These are phyloP conservation scores for Rosa hybrid DNA, from an alignment of 331 rosid genomes.

Conservation along the genomic window DNA sequence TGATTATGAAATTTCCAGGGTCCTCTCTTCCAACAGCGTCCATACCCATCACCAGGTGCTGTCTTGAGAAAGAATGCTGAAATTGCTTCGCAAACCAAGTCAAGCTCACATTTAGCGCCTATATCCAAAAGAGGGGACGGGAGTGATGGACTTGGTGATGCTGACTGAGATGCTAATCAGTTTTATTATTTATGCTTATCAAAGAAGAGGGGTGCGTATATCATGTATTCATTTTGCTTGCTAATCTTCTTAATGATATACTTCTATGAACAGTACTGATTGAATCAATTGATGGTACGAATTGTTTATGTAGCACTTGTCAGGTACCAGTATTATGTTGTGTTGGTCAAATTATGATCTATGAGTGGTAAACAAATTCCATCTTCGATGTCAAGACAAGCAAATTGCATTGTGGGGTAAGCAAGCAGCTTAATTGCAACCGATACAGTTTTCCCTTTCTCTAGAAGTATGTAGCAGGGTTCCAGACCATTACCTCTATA, in stretches of 20 bases:
- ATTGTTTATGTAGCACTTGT: neutral
- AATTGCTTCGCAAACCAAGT: conserved; percentile 77
- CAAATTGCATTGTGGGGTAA: too few relatives aligned
- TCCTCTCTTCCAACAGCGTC: conserved; percentile 97
- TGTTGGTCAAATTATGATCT: too few relatives aligned
- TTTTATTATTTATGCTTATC: neutral
- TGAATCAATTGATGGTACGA: neutral
- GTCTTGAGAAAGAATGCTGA: conserved; percentile 92
- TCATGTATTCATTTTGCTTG: neutral
- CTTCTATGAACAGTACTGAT: neutral
- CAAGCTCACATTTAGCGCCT: conserved; percentile 59
- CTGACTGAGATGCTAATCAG: conserved; percentile 50
- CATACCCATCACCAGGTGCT: conserved; percentile 99
- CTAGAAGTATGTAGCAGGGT: too few relatives aligned
- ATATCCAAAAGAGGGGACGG: conserved; percentile 96
- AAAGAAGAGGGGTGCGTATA: neutral
- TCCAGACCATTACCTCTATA: too few relatives aligned
- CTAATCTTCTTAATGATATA: neutral
- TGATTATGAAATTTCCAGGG: conserved; percentile 61
- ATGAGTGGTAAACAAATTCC: neutral
- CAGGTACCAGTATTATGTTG: neutral
- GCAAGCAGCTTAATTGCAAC: too few relatives aligned
- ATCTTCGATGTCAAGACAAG: too few relatives aligned
- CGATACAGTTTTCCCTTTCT: too few relatives aligned
- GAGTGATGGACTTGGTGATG: conserved; percentile 98